Evolutionary conservation across 2,329 filamentous ascomycete species (phyloP), one percentile per base, ranked within the genome.

Genomic region (Xylogone sp.): DNA sequence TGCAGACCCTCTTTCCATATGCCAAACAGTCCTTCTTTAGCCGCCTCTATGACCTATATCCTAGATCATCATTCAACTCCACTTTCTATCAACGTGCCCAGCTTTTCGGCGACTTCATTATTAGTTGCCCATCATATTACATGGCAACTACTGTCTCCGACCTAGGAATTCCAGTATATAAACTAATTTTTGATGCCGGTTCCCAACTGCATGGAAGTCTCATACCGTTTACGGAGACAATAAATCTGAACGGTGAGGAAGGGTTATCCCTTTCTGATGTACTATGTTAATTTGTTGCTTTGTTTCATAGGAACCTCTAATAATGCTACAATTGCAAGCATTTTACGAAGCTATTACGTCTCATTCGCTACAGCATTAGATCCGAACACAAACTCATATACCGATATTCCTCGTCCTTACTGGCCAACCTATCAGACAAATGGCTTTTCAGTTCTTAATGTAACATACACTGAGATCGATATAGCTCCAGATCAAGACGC

Each of bases 1-100:
- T 42, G 3, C 13, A 29, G 21, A 13, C 21, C 16, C 6, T 39
- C 10, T 48, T 29, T n/a, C 27, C 45, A 9, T 13, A 27, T 8
- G 24, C 45, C 13, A 29, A 29, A 29, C 45, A 34, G 27, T 48
- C 45, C n/a, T 48, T 48, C 31, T 48, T 48, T 29, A 21, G 21
- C 24, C 31, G 22, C 13, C 20, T 48, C 3, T 48, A 48, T n/a
- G 27, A 21, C 2, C 31, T 31, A n/a, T 48, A 48, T 42, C 45
- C 27, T 9, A 21, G 2, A 4, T 20, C 24, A 34, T 6, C 12
- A 8, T 48, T 31, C 45, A 48, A 48, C 16, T 34, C 24, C 6
- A 31, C 45, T 2, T 48, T 39, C 45, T 48, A 10, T 4, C 24
- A 48, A 21, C 24, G 22, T 4, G 22, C 19, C 2, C 22, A 48